Evolutionary conservation across 495 filamentous ascomycete species (phyloP).

Genomic region (Penicillium malachiteum): DNA sequence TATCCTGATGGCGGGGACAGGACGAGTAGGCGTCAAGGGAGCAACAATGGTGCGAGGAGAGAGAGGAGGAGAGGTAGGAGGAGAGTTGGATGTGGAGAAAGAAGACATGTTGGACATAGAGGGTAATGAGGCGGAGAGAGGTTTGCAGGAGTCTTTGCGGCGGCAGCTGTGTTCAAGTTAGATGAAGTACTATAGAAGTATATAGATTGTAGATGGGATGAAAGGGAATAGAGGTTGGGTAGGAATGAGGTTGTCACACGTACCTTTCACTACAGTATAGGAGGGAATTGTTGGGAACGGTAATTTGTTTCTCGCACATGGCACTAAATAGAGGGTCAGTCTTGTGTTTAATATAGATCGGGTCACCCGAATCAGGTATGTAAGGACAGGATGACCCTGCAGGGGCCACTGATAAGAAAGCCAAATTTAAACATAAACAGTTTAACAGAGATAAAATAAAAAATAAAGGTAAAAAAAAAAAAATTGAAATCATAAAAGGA

Average conservation of each 20-base stretch:
- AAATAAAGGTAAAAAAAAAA: slow-evolving; percentile 8
- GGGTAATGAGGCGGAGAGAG: slow-evolving; percentile 43
- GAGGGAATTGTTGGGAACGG: slow-evolving; percentile 60
- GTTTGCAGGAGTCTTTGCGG: slow-evolving; percentile 52
- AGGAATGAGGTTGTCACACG: slow-evolving; percentile 16
- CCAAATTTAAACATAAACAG: no score
- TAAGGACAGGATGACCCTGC: slow-evolving; percentile 15
- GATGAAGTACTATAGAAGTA: background rate
- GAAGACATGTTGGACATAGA: slow-evolving; percentile 33
- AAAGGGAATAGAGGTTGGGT: background rate
- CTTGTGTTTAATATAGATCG: slow-evolving; percentile 14
- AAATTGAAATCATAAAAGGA: background rate
- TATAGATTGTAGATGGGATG: slow-evolving; percentile 3
- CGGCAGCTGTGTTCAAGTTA: slow-evolving; percentile 40
- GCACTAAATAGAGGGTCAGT: slow-evolving; percentile 44
- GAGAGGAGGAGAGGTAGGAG: slow-evolving; percentile 35
- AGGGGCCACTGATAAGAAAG: slow-evolving; percentile 24
- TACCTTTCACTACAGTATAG: slow-evolving; percentile 59
- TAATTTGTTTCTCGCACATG: slow-evolving; percentile 67
- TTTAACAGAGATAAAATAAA: slow-evolving; percentile 5
- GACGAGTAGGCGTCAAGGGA: slow-evolving; percentile 41
- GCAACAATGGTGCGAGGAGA: slow-evolving; percentile 45
- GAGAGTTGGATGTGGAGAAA: slow-evolving; percentile 28
- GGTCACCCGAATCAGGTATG: slow-evolving; percentile 15
- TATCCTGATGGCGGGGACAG: slow-evolving; percentile 40